These are phyloP conservation scores for Wickerhamomyces strasburgensis DNA, from an alignment of 805 yeast genomes.

Conservation along the genomic window DNA sequence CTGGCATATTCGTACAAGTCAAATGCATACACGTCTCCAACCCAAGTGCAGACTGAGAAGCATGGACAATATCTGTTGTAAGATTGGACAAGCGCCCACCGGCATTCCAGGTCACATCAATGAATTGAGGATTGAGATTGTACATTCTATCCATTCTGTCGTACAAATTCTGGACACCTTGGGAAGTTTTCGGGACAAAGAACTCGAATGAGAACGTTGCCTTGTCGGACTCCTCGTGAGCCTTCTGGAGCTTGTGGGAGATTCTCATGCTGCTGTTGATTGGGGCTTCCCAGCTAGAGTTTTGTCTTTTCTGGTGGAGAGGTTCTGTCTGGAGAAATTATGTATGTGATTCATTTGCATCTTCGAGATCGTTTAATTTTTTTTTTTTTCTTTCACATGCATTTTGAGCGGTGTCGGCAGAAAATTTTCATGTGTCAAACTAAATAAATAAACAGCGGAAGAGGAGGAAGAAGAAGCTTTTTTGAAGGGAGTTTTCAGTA, in stretches of 20 bases:
- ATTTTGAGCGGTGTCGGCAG: no score
- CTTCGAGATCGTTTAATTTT: no score
- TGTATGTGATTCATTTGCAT: no score
- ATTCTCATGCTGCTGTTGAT: no score
- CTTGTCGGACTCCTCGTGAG: conserved; percentile 27
- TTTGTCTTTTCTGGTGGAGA: not conserved
- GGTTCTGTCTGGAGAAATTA: not conserved
- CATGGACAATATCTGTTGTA: conserved; percentile 88
- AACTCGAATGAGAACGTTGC: conserved; percentile 94
- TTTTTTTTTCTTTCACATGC: conserved; percentile 8
- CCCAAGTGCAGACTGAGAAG: conserved; percentile 85
- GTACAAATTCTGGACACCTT: conserved; percentile 92
- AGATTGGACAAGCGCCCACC: conserved; percentile 83
- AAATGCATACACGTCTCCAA: conserved; percentile 97
- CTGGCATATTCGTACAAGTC: conserved; percentile 94
- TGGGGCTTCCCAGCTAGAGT: no score
- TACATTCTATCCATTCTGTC: conserved; percentile 98
- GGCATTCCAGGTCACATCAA: conserved; percentile 98
- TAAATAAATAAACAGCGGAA: not conserved
- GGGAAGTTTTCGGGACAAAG: conserved; percentile 95
- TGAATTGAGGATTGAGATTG: conserved; percentile 81
- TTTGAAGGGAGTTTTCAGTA: no score
- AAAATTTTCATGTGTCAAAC: not conserved
- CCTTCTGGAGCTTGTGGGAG: conserved; percentile 33
- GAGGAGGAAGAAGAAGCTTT: not conserved